These are phyloP conservation scores for Venturia oleaginea DNA, from an alignment of 2,329 filamentous ascomycete species.

Conservation along the genomic window DNA sequence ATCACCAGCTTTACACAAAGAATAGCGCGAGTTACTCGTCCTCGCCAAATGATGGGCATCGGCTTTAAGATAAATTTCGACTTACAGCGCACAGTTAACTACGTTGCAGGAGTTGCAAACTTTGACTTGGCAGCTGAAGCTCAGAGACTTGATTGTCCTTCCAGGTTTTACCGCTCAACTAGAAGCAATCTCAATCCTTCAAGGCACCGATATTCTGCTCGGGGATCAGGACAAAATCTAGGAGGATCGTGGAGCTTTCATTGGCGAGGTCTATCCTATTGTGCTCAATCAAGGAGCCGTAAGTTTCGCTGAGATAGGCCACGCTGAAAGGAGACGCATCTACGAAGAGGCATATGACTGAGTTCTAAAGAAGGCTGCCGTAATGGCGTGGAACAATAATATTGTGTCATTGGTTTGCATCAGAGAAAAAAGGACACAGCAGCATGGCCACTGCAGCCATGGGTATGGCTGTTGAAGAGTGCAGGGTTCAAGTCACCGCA, in stretches of 20 bases:
- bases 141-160: constrained; percentile 62
- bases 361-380: constrained; percentile 60
- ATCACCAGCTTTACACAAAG: constrained; percentile 9
- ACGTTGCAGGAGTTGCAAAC: constrained; percentile 33
- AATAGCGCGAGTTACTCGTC: constrained; percentile 28
- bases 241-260: constrained; percentile 64
- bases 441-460: constrained; percentile 40
- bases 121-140: constrained; percentile 45
- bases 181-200: constrained; percentile 41
- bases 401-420: constrained; percentile 74
- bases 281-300: constrained; percentile 24
- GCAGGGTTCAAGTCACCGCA: constrained; percentile 53
- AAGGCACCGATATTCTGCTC: constrained; percentile 46
- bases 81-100: constrained; percentile 48
- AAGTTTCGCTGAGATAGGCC: constrained; percentile 70
- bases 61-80: constrained; percentile 77
- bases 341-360: constrained; percentile 66
- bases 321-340: constrained; percentile 65
- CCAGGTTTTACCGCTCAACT: constrained; percentile 65
- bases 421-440: constrained; percentile 53
- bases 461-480: constrained; percentile 55
- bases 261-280: constrained; percentile 52
- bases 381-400: constrained; percentile 57
- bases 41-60: constrained; percentile 60
- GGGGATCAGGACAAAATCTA: constrained; percentile 71